Conservation (phyloP, 2,329 filamentous ascomycete genomes). For the Penicillium carneum region DNA sequence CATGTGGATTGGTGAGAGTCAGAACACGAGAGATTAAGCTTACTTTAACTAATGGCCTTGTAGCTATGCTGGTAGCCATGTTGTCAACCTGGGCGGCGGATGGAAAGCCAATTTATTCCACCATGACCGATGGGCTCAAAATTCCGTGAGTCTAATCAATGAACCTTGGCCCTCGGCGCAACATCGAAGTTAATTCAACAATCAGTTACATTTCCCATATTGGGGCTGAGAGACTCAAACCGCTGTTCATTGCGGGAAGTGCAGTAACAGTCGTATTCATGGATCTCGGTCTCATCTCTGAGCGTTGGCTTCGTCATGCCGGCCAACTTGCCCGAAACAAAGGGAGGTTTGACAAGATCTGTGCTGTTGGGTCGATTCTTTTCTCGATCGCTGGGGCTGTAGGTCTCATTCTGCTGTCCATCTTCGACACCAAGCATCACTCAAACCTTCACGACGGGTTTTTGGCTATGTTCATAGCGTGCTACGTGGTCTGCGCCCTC, state of each 20-base stretch:
- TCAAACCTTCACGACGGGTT: constrained; percentile 14
- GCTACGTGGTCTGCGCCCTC: constrained; percentile 20
- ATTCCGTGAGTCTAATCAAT: constrained; percentile 18
- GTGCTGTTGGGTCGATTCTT: constrained; percentile 17
- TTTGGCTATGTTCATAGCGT: constrained; percentile 19
- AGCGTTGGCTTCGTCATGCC: constrained; percentile 23
- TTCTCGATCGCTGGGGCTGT: constrained; percentile 17
- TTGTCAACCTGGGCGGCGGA: constrained; percentile 19
- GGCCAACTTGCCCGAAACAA: constrained; percentile 20
- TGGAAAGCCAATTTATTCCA: constrained; percentile 17
- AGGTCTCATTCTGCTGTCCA: constrained; percentile 17
- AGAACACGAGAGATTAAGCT: neutral
- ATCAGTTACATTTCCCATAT: constrained; percentile 23
- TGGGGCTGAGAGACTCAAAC: constrained; percentile 19
- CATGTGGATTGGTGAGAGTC: constrained; percentile 22
- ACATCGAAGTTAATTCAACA: constrained; percentile 3
- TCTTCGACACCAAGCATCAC: constrained; percentile 20
- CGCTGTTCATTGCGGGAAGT: constrained; percentile 20
- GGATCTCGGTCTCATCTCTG: constrained; percentile 14
- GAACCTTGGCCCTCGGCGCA: neutral
- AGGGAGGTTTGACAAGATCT: constrained; percentile 18
- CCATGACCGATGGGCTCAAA: constrained; percentile 9
- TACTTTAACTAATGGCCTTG: neutral
- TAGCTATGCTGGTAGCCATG: constrained; percentile 19
- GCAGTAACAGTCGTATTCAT: constrained; percentile 21